Evolutionary conservation across 305 asterid species (phyloP).

Genomic region (Fraxinus nigra): DNA sequence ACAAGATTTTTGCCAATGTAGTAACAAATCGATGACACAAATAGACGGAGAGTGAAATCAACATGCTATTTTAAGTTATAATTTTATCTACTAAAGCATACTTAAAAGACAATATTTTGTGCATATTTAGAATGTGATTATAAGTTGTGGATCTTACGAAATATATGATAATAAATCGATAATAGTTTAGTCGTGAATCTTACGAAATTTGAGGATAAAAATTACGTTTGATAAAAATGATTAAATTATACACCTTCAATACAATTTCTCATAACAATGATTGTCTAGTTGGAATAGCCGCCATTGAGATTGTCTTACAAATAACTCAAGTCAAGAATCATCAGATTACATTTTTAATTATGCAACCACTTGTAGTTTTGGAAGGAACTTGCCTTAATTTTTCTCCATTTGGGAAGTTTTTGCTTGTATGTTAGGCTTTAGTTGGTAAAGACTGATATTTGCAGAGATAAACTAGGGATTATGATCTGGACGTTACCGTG

Average conservation of each 20-base stretch:
- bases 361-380: background rate
- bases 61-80: background rate
- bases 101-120: background rate
- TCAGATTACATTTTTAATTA: background rate
- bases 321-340: background rate
- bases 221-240: too few relatives aligned
- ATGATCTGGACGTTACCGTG: constrained; percentile 26
- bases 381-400: background rate
- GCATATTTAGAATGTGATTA: background rate
- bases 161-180: too few relatives aligned
- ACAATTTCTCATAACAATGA: background rate
- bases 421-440: constrained; percentile 19
- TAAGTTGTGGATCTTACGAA: too few relatives aligned
- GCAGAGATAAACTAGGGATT: constrained; percentile 19
- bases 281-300: background rate
- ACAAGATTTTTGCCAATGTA: background rate
- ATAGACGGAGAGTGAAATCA: background rate
- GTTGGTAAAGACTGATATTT: background rate
- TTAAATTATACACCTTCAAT: too few relatives aligned
- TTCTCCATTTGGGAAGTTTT: background rate
- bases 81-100: background rate
- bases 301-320: background rate
- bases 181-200: background rate
- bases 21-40: background rate
- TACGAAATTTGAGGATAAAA: background rate